Evolutionary conservation across 148 eudicot genomes (phyloP), one percentile per base, ranked within the genome.

Genomic region (Vaccinium vitisidaea): DNA sequence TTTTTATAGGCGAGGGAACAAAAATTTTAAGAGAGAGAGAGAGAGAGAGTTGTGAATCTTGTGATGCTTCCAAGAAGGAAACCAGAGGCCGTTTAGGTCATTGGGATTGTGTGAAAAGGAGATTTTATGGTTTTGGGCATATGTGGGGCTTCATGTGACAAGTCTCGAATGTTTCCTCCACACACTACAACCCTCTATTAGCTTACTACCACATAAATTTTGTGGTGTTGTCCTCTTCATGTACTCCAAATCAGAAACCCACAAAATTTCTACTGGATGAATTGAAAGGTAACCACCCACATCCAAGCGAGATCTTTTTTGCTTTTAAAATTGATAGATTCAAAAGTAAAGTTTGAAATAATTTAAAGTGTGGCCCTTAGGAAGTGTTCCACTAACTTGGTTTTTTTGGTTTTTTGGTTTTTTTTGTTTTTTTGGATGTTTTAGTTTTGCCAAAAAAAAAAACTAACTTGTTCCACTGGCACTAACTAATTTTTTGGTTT

Each of bases 61-160:
- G 63, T 27, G 63, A 54, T 53, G 81, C 56, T 79, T 79, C 81
- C 81, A 27, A 23, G 58, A 52, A 54, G 81, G 63, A 54, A 79
- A 79, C 81, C 63, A 54, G 13, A 23, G 5, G 65, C 48, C 81
- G 80, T 36, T 52, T 79, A 5, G 43, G 43, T 79, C 63, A 79
- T 79, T 23, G 81, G 81, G 65, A 79, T 52, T 54, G 63, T 79
- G 46, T 52, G 81, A 2, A 46, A 79, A 59, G 7, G 65, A 32
- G 58, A 25, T 15, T 50, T 77, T n/a, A 0, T 30, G 27, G 58
- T 23, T 54, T 77, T 77, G 80, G 80, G 48, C 80, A 52, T 10
- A 48, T 49, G 56, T 32, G 32, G 80, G 27, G 5, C 56, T 77
- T 8, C 56, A 49, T 49, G 56, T 53, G 81, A 78, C 52, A 25